These are phyloP conservation scores for Talaromyces pinophilus DNA, from an alignment of 2,329 filamentous ascomycete species.

Conservation along the genomic window DNA sequence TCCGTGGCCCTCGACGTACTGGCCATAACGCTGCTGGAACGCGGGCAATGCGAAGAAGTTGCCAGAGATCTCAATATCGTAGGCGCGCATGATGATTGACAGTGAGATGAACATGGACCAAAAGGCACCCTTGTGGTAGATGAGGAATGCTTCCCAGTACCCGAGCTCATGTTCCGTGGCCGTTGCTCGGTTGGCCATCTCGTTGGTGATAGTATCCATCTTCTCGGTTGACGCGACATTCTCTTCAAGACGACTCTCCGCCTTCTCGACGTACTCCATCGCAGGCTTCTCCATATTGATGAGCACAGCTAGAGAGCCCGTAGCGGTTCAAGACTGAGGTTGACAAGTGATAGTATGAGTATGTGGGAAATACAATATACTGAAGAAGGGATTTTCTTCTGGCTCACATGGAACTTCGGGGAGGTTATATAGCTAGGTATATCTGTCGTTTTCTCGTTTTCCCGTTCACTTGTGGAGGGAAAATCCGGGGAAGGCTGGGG, in stretches of 20 bases:
- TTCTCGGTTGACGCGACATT: not conserved
- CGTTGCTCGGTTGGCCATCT: not conserved
- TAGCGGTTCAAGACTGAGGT: no score
- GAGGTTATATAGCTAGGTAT: no score
- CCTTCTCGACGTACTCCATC: no score
- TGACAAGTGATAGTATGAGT: no score
- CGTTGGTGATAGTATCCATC: not conserved
- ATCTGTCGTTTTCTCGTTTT: no score
- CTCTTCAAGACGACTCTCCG: not conserved
- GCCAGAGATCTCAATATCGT: conserved; percentile 54
- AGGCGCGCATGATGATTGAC: conserved; percentile 55
- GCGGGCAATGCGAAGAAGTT: conserved; percentile 52
- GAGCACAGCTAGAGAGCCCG: no score
- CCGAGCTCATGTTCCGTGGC: conserved; percentile 25
- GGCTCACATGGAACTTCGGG: no score
- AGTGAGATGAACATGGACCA: conserved; percentile 47
- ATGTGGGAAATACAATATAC: no score
- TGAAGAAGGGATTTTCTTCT: no score
- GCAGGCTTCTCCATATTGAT: no score
- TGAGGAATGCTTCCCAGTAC: conserved; percentile 23
- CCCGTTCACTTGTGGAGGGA: no score
- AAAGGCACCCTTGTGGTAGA: conserved; percentile 30
- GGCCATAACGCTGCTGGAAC: conserved; percentile 45
- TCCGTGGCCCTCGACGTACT: conserved; percentile 9
- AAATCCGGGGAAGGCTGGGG: no score